Percentiles rank a stretch among this genome's conserved stretches.
Conservation (phyloP, 192 early-diverging fungal genomes). For the Entophlyctis luteolus region DNA sequence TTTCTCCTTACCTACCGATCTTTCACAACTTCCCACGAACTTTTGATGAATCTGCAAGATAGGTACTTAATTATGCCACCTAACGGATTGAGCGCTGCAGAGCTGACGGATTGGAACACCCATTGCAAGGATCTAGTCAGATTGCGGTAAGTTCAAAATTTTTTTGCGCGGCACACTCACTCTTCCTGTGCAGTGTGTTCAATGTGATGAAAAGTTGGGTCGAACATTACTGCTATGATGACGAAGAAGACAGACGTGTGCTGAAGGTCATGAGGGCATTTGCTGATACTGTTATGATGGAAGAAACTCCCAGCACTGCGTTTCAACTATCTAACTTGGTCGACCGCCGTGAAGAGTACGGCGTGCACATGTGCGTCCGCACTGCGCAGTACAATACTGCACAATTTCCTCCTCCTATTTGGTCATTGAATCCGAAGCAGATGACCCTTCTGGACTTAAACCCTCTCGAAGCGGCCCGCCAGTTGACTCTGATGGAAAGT, state of each 20-base stretch:
- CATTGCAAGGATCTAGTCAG: slow-evolving; percentile 85
- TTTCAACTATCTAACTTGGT: slow-evolving; percentile 74
- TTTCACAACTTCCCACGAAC: slow-evolving; percentile 74
- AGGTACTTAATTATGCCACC: slow-evolving; percentile 81
- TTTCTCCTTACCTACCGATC: slow-evolving; percentile 95
- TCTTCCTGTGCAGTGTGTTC: slow-evolving; percentile 60
- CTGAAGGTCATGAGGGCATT: slow-evolving; percentile 73
- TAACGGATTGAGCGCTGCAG: slow-evolving; percentile 50
- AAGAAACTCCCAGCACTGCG: slow-evolving; percentile 38
- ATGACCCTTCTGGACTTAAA: slow-evolving; percentile 85
- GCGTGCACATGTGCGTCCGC: slow-evolving; percentile 15
- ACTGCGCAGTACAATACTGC: neutral
- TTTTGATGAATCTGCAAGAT: slow-evolving; percentile 68
- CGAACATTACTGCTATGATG: slow-evolving; percentile 82
- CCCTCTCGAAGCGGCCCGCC: slow-evolving; percentile 87
- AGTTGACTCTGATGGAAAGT: slow-evolving; percentile 90
- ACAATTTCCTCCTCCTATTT: slow-evolving; percentile 68
- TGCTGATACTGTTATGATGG: slow-evolving; percentile 60
- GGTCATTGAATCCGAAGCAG: slow-evolving; percentile 74
- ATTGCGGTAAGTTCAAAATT: slow-evolving; percentile 46
- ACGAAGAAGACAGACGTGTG: slow-evolving; percentile 58
- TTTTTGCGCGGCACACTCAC: neutral
- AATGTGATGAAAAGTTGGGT: slow-evolving; percentile 96
- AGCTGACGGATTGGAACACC: slow-evolving; percentile 74
- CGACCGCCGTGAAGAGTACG: slow-evolving; percentile 65